Evolutionary conservation across 2,329 filamentous ascomycete species (phyloP), one percentile per base, ranked within the genome.

Genomic region (Nemania sp.): DNA sequence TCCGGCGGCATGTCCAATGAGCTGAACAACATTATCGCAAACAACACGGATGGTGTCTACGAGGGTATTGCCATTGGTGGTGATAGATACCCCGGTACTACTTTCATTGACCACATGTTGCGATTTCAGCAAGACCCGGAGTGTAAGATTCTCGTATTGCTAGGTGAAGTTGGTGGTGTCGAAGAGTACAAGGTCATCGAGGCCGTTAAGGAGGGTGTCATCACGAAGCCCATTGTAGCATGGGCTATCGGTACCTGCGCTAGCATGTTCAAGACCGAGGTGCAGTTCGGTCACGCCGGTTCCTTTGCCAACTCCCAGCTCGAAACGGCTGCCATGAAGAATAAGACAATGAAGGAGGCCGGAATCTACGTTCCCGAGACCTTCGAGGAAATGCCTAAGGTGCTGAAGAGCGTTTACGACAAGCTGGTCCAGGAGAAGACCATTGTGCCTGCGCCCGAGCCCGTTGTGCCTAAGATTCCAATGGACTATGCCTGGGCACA

Each of bases 1-100:
- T 99, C 94, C 55, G 94, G 94, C 73, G 94, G 94, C 80, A 99
- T 99, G 94, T 97, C 94, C 77, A 99, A 99, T 84, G 94, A 99
- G 82, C 80, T 99, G 71, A 99, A 99, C 89, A 99, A 99, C 86
- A 97, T 99, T 76, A 89, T 99, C 70, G 84, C 92, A 54, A 89
- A 96, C 75, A 96, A 83, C 76, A 97, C 94, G 68, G 91, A 99
- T 73, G 94, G 94, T 84, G 94, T 99, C 52, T 93, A 96, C 76
- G 94, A 99, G 83, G 94, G 94, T 86, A 89, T 99, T 70, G 94
- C 94, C 74, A 99, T 99, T 78, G 94, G 94, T 79, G 94, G 94
- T 86, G 94, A 99, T 78, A 85, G 94, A 76, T 99, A 99, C 76
- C 94, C 94, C 61, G 93, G 94, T 73, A 99, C 94, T 71, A 97